phyloP scores from a whole-genome alignment of 306 rosid species.

The Corylus americana region DNA sequence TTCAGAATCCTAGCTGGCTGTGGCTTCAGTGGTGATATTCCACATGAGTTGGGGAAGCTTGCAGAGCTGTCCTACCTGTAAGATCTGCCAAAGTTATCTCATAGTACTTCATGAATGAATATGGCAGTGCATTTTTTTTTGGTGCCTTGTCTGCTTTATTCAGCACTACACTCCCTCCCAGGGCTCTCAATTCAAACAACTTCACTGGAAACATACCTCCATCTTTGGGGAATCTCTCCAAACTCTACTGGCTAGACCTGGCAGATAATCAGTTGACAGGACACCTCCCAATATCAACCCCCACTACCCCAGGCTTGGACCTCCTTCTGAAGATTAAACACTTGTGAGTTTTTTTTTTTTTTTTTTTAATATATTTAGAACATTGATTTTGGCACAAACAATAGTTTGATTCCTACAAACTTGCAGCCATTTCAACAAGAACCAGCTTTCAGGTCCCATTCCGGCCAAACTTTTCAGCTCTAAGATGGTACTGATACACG shows the following conservation, averaged over 20 bases:
- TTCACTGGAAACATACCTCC: conserved; percentile 79
- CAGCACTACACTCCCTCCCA: conserved; percentile 27
- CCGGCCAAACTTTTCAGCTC: conserved; percentile 68
- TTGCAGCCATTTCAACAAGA: conserved; percentile 95
- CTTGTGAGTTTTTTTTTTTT: conserved; percentile 59
- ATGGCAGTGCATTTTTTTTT: background rate
- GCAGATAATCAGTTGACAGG: conserved; percentile 79
- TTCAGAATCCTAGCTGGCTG: conserved; percentile 93
- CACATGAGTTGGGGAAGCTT: conserved; percentile 79
- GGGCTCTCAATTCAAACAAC: conserved; percentile 89
- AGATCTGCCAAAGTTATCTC: conserved; percentile 29
- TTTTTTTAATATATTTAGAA: background rate
- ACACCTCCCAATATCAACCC: conserved; percentile 66
- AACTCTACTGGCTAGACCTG: conserved; percentile 85
- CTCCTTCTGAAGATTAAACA: conserved; percentile 77
- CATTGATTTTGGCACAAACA: background rate
- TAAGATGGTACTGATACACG: conserved; percentile 73
- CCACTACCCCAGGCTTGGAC: conserved; percentile 68
- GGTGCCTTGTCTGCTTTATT: background rate
- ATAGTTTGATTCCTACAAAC: conserved; percentile 16
- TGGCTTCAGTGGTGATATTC: conserved; percentile 76
- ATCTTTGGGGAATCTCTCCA: conserved; percentile 85
- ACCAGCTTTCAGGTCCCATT: conserved; percentile 79
- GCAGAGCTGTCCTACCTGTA: conserved; percentile 75
- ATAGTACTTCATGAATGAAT: conserved; percentile 9